Evolutionary conservation across 768 basidiomycete genomes (phyloP).

Genomic region (Butyriboletus loyo): DNA sequence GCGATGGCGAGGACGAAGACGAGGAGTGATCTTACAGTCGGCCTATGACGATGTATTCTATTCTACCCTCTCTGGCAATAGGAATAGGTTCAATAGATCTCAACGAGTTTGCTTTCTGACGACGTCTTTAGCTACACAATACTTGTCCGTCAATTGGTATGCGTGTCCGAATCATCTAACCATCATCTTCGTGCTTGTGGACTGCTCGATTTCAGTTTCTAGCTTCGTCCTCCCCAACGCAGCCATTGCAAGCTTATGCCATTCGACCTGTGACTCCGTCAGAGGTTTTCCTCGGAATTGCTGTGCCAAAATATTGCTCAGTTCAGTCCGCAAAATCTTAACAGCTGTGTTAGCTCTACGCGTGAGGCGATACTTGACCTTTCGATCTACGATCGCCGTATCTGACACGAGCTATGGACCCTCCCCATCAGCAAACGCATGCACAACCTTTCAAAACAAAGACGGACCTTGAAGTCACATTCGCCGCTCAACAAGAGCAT

Average conservation of each 20-base stretch:
- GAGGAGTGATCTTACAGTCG: constrained; percentile 36
- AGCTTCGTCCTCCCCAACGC: constrained; percentile 55
- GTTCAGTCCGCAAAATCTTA: constrained; percentile 68
- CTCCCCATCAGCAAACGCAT: constrained; percentile 2
- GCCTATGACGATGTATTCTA: background rate
- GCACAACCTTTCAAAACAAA: background rate
- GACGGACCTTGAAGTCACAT: constrained; percentile 75
- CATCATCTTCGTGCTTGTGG: constrained; percentile 12
- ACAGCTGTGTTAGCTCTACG: constrained; percentile 78
- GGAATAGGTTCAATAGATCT: background rate
- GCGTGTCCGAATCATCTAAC: constrained; percentile 12
- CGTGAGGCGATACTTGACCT: constrained; percentile 66
- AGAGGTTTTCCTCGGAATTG: constrained; percentile 65
- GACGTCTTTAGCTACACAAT: background rate
- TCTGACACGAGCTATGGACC: constrained; percentile 62
- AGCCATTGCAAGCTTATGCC: constrained; percentile 70
- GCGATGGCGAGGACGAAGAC: constrained; percentile 54
- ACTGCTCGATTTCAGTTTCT: constrained; percentile 23
- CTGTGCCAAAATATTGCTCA: constrained; percentile 56
- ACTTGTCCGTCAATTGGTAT: background rate
- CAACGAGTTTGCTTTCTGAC: background rate
- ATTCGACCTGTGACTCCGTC: constrained; percentile 54
- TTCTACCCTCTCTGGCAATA: constrained; percentile 8
- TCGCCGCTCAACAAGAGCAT: constrained; percentile 87
- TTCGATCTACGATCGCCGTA: constrained; percentile 77